Base-by-base conservation (phyloP, 2,329 filamentous ascomycete genomes). In the Fusarium sp. region DNA sequence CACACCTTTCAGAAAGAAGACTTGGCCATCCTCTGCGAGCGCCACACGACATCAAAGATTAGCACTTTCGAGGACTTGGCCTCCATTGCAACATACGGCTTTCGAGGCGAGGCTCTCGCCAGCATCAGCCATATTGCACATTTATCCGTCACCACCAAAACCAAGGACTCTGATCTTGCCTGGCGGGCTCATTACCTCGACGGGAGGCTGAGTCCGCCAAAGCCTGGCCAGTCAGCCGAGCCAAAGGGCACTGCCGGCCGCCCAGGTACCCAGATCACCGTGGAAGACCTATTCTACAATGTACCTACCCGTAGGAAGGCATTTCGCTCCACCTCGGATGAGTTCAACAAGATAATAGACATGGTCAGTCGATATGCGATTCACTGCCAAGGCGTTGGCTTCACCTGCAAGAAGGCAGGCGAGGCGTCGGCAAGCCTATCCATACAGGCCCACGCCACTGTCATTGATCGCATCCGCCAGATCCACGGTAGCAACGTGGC, bases 81-180 rank as follows among this genome's bases (percentile, higher is more conserved):
- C 41, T 93, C 91, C 6, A 98, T 99, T 70, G 91, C 91, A 53
- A 98, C 96, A 1, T 99, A 99, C 79, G 96, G 96, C n/a, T 99
- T 99, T 77, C 92, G 96, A 56, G 96, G 96, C 59, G 96, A 99
- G 81, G 96, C 96, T 4, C 83, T 99, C 58, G 96, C 96, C 13
- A 98, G 96, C 81, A 99, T 99, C 79, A 98, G 95, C 77, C 96
- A 99, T 78, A 98, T 99, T 74, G 95, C 97, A 36, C 97, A 99
- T 83, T 86, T 99, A 23, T 94, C 92, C 5, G 94, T 99, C 44
- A 98, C 95, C 2, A 99, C 97, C 8, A 97, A 94, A 79, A 98
- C 95, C 1, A 92, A 92, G 62, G 91, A 94, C 44, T 97, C 95
- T 0, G 91, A 90, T 72, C 93, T 94, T 80, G 96, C 96, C 15